Base-by-base conservation (phyloP, 257 asterid species). In the Nicotiana benthamiana region DNA sequence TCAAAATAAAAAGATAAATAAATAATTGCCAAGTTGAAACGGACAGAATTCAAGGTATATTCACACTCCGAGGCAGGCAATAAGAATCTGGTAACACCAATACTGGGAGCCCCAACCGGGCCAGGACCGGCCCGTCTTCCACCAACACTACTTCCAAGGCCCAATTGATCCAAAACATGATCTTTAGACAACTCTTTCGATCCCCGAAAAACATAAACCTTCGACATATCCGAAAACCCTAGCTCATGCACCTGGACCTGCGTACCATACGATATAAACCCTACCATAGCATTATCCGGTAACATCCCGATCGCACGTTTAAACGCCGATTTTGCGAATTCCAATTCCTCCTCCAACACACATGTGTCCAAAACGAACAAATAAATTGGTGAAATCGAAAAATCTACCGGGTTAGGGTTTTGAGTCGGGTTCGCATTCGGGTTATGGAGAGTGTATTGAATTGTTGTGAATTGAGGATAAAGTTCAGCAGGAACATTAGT, bases 171-270 rank as follows among this genome's bases (percentile, higher is more conserved):
- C 92, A 94, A 90, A 46, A 93, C 96, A 82, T 92, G 97, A 89
- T 94, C 98, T 88, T 90, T 92, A 0, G 95, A 51, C 78, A 94
- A 80, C 30, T 94, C 97, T 87, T 92, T 94, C 3, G 91, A 90
- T 65, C 99, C 99, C 87, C 96, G 85, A 81, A 96, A 94, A 18
- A 96, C 92, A 85, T 90, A 93, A 70, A 91, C 96, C 92, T 94
- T 96, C 0, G 92, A 82, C 97, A 94, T 87, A 72, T 96, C 99
- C 60, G 93, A 87, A 87, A 94, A 94, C 43, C 97, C 99, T 78
- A 96, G 83, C 83, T 96, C 99, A 43, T 96, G 97, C 62, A 96
- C 98, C 89, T 92, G 97, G 81, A 96, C 99, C 89, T 94, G 99
- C 75, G 97, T 96, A 66, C 99, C 99, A 68, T 78, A 96, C 17